Evolutionary conservation across 768 basidiomycete species (phyloP).

Genomic region (Naganishia friedmannii): DNA sequence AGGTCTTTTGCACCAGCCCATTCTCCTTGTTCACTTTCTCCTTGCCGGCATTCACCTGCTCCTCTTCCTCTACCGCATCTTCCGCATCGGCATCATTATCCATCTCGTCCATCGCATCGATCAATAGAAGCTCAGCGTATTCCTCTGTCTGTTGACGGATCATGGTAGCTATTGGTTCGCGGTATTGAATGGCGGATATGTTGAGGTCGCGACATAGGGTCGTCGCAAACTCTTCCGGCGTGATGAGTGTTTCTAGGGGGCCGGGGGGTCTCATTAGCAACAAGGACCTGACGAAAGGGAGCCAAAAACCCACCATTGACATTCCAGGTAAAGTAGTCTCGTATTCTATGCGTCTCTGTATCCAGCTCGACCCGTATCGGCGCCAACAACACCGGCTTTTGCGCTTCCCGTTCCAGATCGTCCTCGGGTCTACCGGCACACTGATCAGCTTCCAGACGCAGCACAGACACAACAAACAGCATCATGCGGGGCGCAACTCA

Average conservation of each 20-base stretch:
- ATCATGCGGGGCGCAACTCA: background rate
- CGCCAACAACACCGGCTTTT: slow-evolving; percentile 62
- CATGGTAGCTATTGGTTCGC: slow-evolving; percentile 74
- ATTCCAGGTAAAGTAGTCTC: slow-evolving; percentile 96
- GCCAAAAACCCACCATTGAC: slow-evolving; percentile 60
- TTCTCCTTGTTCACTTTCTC: slow-evolving; percentile 46
- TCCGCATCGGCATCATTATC: slow-evolving; percentile 41
- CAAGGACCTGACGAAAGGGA: background rate
- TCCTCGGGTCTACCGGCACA: slow-evolving; percentile 58
- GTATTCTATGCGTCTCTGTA: slow-evolving; percentile 81
- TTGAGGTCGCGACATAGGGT: slow-evolving; percentile 87
- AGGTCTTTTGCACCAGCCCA: slow-evolving; percentile 52
- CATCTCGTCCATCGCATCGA: slow-evolving; percentile 60
- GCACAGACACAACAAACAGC: background rate
- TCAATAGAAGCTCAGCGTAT: slow-evolving; percentile 71
- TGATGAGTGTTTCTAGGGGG: slow-evolving; percentile 64
- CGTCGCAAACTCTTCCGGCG: slow-evolving; percentile 77
- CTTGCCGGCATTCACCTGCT: slow-evolving; percentile 24
- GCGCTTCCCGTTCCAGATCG: slow-evolving; percentile 64
- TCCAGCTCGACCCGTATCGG: slow-evolving; percentile 96
- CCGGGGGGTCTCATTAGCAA: background rate
- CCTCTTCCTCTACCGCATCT: slow-evolving; percentile 21
- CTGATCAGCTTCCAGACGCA: no score
- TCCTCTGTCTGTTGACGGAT: slow-evolving; percentile 91
- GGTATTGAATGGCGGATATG: slow-evolving; percentile 66